Evolutionary conservation across 2,329 filamentous ascomycete genomes (phyloP), one percentile per base, ranked within the genome.

Genomic region (Cadophora sp.): DNA sequence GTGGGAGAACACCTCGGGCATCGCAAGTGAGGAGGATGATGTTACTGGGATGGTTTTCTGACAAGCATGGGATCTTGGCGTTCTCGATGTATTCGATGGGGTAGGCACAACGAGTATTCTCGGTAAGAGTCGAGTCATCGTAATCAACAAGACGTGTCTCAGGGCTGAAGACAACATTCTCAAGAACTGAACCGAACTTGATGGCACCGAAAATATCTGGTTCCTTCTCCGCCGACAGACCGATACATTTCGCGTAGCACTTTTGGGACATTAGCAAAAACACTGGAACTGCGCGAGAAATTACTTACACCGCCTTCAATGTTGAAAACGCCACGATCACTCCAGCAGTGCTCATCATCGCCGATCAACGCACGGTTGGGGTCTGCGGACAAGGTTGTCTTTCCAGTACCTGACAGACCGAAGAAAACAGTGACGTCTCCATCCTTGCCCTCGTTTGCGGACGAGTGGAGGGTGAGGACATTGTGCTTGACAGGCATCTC

Each of bases 401-500:
- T 99, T 83, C 96, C 96, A 66, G 96, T 99, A 73, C 96, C 96
- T 22, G 96, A 99, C 63, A 99, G 90, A 81, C 96, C 96, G 84
- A 99, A 99, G 91, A 99, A 99, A 76, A 99, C 93, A 16, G 96
- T 98, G 68, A 99, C 96, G 79, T 99, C 96, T 74, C 96, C 96
- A 72, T 92, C 84, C 86, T 92, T 87, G 77, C 96, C 96, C 88
- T 99, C 92, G 84, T 99, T 99, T 79, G 96, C 96, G 9, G 96
- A 99, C 19, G 96, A 99, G 87, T 99, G 96, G 66, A 99, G 91
- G 50, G 96, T 99, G 75, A 99, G 86, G 77, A 99, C 95, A 82
- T 98, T 97, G 89, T 99, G 96, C 90, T 97, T 97, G 80, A 99
- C 93, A 70, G 96, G 96, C 94, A 98, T 99, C 87, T 99, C 96